Conservation (phyloP, 176 grass and related monocot species). For the Oryza rufipogon region DNA sequence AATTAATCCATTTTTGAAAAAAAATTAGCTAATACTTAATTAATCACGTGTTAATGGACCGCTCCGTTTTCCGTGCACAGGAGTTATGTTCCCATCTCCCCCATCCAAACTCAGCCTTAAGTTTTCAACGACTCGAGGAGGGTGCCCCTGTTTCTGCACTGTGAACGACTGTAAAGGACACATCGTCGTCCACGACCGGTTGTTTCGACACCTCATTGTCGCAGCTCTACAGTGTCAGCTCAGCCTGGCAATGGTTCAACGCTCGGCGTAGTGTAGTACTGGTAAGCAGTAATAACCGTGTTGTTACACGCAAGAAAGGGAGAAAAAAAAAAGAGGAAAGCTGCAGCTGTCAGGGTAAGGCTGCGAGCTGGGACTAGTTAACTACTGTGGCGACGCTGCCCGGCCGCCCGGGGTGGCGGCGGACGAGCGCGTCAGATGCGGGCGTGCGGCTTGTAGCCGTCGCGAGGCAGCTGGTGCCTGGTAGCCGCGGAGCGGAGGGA, state of each 20-base stretch:
- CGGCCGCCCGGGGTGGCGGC: not conserved
- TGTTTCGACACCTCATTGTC: slow-evolving; percentile 24
- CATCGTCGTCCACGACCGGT: slow-evolving; percentile 33
- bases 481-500: not conserved
- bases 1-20: no score
- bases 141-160: slow-evolving; percentile 11
- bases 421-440: not conserved
- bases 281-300: not conserved
- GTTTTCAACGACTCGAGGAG: not conserved
- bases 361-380: not conserved
- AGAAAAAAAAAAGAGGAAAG: not conserved
- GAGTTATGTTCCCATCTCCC: no score
- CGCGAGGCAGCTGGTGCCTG: slow-evolving; percentile 4
- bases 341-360: not conserved
- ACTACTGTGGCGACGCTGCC: not conserved
- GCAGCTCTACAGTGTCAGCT: not conserved
- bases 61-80: no score
- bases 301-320: not conserved
- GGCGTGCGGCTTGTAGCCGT: not conserved
- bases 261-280: not conserved
- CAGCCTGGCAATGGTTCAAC: slow-evolving; percentile 30
- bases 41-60: no score
- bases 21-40: no score
- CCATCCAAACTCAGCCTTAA: no score
- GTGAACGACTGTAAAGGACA: slow-evolving; percentile 43